Base-by-base conservation (phyloP, 257 asterid species). In the Catharanthus roseus region DNA sequence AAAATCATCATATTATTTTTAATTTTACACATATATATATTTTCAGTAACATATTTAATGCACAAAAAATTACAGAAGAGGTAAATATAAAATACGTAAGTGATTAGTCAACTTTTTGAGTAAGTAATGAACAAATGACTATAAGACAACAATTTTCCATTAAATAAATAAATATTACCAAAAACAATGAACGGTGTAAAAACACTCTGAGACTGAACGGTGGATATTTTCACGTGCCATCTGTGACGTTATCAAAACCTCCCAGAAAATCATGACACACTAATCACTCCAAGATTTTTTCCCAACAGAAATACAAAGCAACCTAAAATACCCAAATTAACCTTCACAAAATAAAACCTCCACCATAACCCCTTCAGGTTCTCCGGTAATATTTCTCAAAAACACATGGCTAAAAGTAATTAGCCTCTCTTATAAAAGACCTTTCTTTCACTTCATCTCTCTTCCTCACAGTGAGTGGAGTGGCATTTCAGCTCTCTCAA, bases 221-320 rank as follows among this genome's bases (percentile, higher is more conserved):
- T 61, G 19, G 21, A 67, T 67, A 19, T 65, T 54, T 67, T 56
- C 77, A 76, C 78, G 70, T 34, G 61, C 34, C 61, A 8, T 66
- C 75, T 77, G 75, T 77, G 82, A 77, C 18, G 39, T 28, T 75
- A 54, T 72, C 83, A 61, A 44, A 64, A 9, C 29, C 47, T 9
- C 61, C 16, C 47, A 69, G 26, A 75, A 16, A 57, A 16, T 58
- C 64, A 33, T 65, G 29, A 44, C 39, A 74, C 10, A 31, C 34
- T 21, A 56, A 45, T 60, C 26, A 36, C n/a, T 54, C 47, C 7
- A 26, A 71, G 44, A 68, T 16, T 41, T 70, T 74, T 74, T 68
- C 26, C 56, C 5, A 19, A 11, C 8, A n/a, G 24, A 38, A 60
- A 65, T 19, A 67, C 36, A 36, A 41, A 36, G 24, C 0, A 12